phyloP scores from a whole-genome alignment of 2,329 filamentous ascomycete genomes.

The Nemania sp. region DNA sequence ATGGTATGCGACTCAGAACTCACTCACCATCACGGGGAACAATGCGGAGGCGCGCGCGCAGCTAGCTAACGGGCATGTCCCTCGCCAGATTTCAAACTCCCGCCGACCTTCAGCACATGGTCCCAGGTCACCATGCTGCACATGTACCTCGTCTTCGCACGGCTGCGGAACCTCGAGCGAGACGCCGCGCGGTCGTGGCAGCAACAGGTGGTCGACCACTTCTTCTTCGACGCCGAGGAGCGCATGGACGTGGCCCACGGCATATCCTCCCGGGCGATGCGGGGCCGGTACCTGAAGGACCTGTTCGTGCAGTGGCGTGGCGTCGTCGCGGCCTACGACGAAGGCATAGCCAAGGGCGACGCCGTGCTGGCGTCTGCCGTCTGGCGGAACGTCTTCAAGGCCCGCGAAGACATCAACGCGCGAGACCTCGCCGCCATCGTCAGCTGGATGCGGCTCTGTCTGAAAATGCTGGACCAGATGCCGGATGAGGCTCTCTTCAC shows the following conservation, averaged over 20 bases:
- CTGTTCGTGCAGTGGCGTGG: conserved; percentile 93
- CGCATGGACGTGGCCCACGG: conserved; percentile 82
- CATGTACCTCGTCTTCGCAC: conserved; percentile 87
- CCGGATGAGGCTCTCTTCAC: conserved; percentile 49
- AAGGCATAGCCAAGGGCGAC: conserved; percentile 77
- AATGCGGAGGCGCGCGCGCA: too few relatives aligned
- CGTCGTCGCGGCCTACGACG: conserved; percentile 80
- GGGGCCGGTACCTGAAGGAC: conserved; percentile 77
- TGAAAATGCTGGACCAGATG: conserved; percentile 55
- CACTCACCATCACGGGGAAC: too few relatives aligned
- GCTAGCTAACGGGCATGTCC: conserved; percentile 8
- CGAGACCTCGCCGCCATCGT: conserved; percentile 58
- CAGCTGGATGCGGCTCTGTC: conserved; percentile 57
- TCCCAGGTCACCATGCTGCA: conserved; percentile 95
- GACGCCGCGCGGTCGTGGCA: conserved; percentile 77
- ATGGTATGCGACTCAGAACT: conserved; percentile 57
- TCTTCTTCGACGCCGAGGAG: conserved; percentile 87
- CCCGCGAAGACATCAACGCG: conserved; percentile 55
- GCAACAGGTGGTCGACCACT: conserved; percentile 90
- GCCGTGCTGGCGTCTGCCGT: conserved; percentile 79
- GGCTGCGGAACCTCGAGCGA: conserved; percentile 76
- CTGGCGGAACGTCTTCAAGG: conserved; percentile 94
- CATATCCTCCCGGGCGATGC: conserved; percentile 60
- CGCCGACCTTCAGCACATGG: conserved; percentile 93
- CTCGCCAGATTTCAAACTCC: conserved; percentile 70